Evolutionary conservation across 768 basidiomycete genomes (phyloP).

Genomic region (Phanerodontia chrysosporium): DNA sequence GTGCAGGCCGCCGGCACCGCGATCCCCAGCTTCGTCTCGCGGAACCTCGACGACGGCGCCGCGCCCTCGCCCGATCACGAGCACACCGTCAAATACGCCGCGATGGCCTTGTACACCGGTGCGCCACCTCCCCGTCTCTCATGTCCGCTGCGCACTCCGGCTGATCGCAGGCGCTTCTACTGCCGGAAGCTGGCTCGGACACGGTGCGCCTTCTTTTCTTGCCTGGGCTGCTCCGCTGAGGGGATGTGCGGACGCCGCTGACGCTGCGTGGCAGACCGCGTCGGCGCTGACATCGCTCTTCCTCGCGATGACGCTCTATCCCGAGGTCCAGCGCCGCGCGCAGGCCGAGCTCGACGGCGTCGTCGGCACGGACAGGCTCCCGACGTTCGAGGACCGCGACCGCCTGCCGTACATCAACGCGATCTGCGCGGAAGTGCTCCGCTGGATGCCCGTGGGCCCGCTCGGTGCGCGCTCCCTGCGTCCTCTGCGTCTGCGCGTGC

Average conservation of each 20-base stretch:
- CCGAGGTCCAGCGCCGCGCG: slow-evolving; percentile 17
- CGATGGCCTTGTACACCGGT: not conserved
- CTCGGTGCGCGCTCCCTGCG: not conserved
- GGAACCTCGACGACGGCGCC: slow-evolving; percentile 11
- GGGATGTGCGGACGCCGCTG: not conserved
- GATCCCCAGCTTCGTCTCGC: slow-evolving; percentile 17
- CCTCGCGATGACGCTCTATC: slow-evolving; percentile 22
- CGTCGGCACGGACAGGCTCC: slow-evolving; percentile 5
- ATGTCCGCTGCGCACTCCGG: too few relatives aligned
- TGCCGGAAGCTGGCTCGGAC: not conserved
- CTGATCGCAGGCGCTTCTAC: too few relatives aligned
- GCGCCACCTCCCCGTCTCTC: not conserved
- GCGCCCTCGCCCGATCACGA: not conserved
- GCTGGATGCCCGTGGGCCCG: slow-evolving; percentile 18
- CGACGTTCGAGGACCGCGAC: slow-evolving; percentile 11
- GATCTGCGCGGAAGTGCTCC: slow-evolving; percentile 19
- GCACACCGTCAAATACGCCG: slow-evolving; percentile 16
- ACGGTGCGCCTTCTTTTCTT: not conserved
- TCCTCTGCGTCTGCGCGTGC: too few relatives aligned
- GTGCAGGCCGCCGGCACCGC: slow-evolving; percentile 17
- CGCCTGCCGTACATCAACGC: slow-evolving; percentile 21
- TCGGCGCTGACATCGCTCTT: slow-evolving; percentile 20
- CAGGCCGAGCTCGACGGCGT: not conserved
- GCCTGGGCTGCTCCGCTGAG: not conserved
- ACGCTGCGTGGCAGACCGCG: slow-evolving; percentile 13